Evolutionary conservation across 768 basidiomycete species (phyloP), one percentile per base, ranked within the genome.

Genomic region (Pleurotus salmoneostramineus): DNA sequence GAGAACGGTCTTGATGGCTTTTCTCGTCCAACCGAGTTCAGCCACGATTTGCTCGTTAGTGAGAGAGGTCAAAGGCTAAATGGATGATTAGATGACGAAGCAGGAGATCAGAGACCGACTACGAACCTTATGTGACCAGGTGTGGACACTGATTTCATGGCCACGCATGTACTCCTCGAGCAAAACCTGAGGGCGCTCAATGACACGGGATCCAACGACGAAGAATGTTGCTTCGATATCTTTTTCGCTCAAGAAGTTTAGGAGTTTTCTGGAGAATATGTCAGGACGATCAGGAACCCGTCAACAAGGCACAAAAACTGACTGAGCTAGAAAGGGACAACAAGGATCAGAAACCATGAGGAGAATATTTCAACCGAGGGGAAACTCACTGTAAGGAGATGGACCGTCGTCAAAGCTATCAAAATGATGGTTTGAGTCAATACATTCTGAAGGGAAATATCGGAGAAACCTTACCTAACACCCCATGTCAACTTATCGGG

Each of bases 11-110:
- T 89, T 85, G 75, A 98, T 95, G 52, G 87, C 85, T 71, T 91
- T 85, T 56, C 88, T 88, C 56, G 93, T 89, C 89, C 91, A 98
- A 51, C 93, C 95, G 37, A 98, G 77, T 72, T 98, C 95, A 17
- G 94, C 95, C 12, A 98, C 93, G 54, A 96, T 81, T 76, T 96
- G 80, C 66, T 81, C 85, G 64, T 83, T 97, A 44, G 91, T 87
- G 61, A 91, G 75, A 40, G 80, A 74, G 0, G 91, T 92, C 56
- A 86, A 77, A 27, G 78, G 78, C 87, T 87, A 27, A 27, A 27
- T 27, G 21, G 21, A 27, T 27, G 21, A 27, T 27, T 27, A 27
- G 59, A 56, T 37, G 3, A 47, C 59, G 12, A 52, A 27, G 21
- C 21, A 27, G 21, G 21, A 27, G 21, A 27, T 27, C 21, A 27